Evolutionary conservation across 768 basidiomycete species (phyloP).

Genomic region (Fomitopsis pulvina): DNA sequence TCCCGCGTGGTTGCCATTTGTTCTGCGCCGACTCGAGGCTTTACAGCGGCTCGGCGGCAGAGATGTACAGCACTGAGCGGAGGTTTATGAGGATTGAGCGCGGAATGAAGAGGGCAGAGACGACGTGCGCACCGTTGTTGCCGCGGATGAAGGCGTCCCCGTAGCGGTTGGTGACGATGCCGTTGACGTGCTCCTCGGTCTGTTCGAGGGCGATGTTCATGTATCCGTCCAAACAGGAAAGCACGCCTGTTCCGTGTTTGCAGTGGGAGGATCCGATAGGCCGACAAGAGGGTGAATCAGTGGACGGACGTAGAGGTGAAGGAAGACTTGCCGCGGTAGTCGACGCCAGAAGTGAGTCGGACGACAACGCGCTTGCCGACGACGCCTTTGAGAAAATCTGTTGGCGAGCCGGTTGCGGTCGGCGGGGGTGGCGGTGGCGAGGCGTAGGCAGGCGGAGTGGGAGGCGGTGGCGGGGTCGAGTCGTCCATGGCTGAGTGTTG

Average conservation of each 20-base stretch:
- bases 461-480: constrained; percentile 22
- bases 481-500: constrained; percentile 29
- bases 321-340: constrained; percentile 69
- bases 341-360: constrained; percentile 84
- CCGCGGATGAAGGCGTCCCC: constrained; percentile 95
- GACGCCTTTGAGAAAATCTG: constrained; percentile 81
- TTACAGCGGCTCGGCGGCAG: not conserved
- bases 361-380: constrained; percentile 63
- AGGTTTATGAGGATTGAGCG: not conserved
- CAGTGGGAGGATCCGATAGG: no score
- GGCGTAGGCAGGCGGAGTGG: constrained; percentile 32
- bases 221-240: constrained; percentile 96
- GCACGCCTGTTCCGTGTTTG: constrained; percentile 59
- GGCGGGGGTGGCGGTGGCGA: constrained; percentile 42
- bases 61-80: not conserved
- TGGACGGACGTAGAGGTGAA: not conserved
- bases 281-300: not conserved
- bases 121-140: constrained; percentile 67
- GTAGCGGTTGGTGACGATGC: constrained; percentile 79
- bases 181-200: constrained; percentile 93
- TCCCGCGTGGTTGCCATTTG: no score
- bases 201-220: constrained; percentile 99
- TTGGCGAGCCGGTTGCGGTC: constrained; percentile 68
- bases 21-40: no score
- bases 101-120: not conserved